These are phyloP conservation scores for Amanita pseudoporphyria DNA, from an alignment of 768 basidiomycete species.

Conservation along the genomic window DNA sequence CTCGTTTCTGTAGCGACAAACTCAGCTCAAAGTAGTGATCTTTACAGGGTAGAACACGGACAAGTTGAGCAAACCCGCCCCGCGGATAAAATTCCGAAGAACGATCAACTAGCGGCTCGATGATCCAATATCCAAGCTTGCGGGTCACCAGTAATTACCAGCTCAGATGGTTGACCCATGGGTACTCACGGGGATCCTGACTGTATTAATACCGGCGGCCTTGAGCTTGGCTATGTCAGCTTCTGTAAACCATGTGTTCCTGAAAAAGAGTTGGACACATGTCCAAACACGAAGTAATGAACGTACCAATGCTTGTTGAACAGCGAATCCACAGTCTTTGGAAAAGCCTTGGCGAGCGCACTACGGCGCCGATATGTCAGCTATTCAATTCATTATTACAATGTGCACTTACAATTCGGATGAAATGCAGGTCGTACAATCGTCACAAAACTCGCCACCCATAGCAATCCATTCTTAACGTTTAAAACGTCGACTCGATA, in stretches of 20 bases:
- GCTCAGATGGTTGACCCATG: neutral
- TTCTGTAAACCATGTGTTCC: constrained; percentile 67
- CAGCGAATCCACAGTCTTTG: neutral
- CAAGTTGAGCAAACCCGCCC: constrained; percentile 60
- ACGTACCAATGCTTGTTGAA: constrained; percentile 58
- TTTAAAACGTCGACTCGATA: neutral
- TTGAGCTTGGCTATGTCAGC: constrained; percentile 46
- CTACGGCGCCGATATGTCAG: neutral
- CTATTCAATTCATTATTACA: neutral
- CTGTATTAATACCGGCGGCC: constrained; percentile 57
- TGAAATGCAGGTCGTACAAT: constrained; percentile 54
- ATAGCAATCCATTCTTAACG: constrained; percentile 58
- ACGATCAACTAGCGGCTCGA: constrained; percentile 62
- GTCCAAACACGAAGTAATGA: too few species aligned
- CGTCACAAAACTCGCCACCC: constrained; percentile 56
- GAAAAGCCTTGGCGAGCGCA: neutral
- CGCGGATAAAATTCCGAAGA: constrained; percentile 52
- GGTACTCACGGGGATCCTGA: constrained; percentile 57
- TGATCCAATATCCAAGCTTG: constrained; percentile 77
- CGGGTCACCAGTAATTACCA: neutral
- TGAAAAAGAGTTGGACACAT: constrained; percentile 12
- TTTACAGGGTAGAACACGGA: constrained; percentile 24
- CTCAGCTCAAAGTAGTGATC: neutral
- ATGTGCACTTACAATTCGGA: constrained; percentile 50
- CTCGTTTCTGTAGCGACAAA: constrained; percentile 38